These are phyloP conservation scores for Trichoderma breve DNA, from an alignment of 2,329 filamentous ascomycete genomes.

Conservation along the genomic window DNA sequence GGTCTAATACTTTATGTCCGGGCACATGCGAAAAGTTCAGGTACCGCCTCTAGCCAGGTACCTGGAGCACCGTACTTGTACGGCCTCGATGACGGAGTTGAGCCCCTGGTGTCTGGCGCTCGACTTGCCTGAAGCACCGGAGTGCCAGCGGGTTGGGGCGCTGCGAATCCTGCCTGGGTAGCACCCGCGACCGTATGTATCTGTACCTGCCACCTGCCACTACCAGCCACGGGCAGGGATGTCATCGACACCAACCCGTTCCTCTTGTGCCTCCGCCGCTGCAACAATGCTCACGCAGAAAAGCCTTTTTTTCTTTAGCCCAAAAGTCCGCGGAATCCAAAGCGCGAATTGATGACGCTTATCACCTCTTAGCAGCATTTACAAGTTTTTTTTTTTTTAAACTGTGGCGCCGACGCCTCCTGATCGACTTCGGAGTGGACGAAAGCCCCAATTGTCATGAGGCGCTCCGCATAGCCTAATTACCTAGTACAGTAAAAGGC, in stretches of 20 bases:
- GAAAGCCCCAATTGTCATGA: slow-evolving; percentile 1
- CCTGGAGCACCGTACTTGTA: not conserved
- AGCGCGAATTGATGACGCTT: not conserved
- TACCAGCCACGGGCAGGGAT: slow-evolving; percentile 16
- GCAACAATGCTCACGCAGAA: not conserved
- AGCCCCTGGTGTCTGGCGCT: slow-evolving; percentile 13
- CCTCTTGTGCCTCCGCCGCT: not conserved
- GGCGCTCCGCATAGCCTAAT: slow-evolving; percentile 18
- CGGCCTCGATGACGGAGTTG: not conserved
- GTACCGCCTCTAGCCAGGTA: slow-evolving; percentile 4
- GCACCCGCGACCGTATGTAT: not conserved
- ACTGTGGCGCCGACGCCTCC: slow-evolving; percentile 12
- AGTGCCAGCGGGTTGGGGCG: not conserved
- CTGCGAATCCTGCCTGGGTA: not conserved
- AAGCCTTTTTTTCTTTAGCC: not conserved
- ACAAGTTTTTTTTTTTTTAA: not conserved
- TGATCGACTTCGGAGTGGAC: slow-evolving; percentile 12
- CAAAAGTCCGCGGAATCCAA: not conserved
- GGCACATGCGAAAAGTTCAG: not conserved
- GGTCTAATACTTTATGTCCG: not conserved
- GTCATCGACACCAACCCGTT: slow-evolving; percentile 1
- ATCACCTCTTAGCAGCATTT: not conserved
- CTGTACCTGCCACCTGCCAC: not conserved
- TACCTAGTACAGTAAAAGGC: not conserved
- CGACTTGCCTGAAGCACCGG: slow-evolving; percentile 13